Evolutionary conservation across 2,329 filamentous ascomycete species (phyloP).

Genomic region (Malbranchea cinnamomea): DNA sequence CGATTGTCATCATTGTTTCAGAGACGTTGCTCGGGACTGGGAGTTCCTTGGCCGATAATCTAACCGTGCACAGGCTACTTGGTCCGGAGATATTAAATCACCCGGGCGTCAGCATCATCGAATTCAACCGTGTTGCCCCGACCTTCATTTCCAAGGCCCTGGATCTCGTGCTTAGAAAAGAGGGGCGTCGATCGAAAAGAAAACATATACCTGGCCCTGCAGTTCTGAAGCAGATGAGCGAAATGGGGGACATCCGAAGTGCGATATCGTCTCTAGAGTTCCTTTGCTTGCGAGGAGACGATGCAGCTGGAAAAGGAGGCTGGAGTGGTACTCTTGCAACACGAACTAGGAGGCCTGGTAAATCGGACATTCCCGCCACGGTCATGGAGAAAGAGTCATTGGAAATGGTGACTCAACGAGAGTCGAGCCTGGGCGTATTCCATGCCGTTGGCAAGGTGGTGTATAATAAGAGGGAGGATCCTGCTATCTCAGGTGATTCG

Average conservation of each 20-base stretch:
- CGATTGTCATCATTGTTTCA: constrained; percentile 79
- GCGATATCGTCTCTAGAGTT: constrained; percentile 90
- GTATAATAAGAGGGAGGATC: constrained; percentile 76
- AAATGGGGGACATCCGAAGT: constrained; percentile 81
- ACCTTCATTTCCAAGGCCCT: constrained; percentile 76
- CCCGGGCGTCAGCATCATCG: constrained; percentile 62
- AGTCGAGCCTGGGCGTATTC: constrained; percentile 84
- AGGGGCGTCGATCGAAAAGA: constrained; percentile 63
- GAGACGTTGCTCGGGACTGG: constrained; percentile 79
- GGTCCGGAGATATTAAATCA: constrained; percentile 77
- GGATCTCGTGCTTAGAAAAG: constrained; percentile 67
- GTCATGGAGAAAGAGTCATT: constrained; percentile 65
- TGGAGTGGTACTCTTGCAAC: constrained; percentile 60
- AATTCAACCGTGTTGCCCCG: constrained; percentile 85
- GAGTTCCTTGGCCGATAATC: constrained; percentile 72
- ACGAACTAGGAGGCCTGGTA: constrained; percentile 47
- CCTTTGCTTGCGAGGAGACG: constrained; percentile 67
- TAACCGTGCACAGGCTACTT: constrained; percentile 79
- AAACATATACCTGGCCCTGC: constrained; percentile 60
- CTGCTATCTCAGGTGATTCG: constrained; percentile 19
- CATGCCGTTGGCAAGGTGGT: constrained; percentile 92
- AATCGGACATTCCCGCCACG: constrained; percentile 41
- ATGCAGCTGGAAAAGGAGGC: constrained; percentile 51
- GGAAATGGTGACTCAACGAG: constrained; percentile 68
- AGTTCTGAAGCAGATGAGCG: constrained; percentile 64